Evolutionary conservation across 2,329 filamentous ascomycete genomes (phyloP), one percentile per base, ranked within the genome.

Genomic region (Sporothrix globosa): DNA sequence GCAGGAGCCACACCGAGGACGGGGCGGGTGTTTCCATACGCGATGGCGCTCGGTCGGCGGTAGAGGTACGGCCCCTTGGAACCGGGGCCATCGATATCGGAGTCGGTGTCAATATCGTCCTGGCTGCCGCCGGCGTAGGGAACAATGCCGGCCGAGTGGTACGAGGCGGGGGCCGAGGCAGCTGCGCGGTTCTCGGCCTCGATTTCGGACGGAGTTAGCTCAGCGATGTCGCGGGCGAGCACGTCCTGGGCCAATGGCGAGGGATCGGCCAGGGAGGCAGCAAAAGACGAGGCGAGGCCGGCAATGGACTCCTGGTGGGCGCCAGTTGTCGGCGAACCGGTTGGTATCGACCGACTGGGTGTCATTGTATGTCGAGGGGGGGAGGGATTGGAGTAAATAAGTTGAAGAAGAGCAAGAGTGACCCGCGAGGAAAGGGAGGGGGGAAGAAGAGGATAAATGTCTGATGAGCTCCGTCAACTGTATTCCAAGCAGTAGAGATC

Each of bases 41-140:
- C 89, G 56, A 96, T 89, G 77, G 90, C 91, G 74, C 89, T 91
- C 0, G 93, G 92, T 60, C 93, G 87, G 69, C 91, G 88, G 81
- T 96, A 97, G 75, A 84, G 84, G 77, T 79, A 82, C 69, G 82
- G 84, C n/a, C 77, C 77, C 4, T 79, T 79, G n/a, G 78, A 77
- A 39, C 76, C 72, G 21, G 71, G 73, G 21, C 77, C 76, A 13
- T 83, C 80, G 5, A 78, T 81, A 52, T 83, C 79, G 14, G 79
- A 78, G 34, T 77, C 80, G 19, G 79, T 61, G 50, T 66, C 66
- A 24, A 21, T 41, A 41, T 69, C 77, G 67, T 68, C 73, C 19
- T 74, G 76, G 39, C 76, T 79, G 19, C 79, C 76, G 54, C 77
- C 68, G 19, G 76, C 77, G 24, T 78, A 56, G 30, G 48, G 65